Conservation (phyloP, 2,329 filamentous ascomycete genomes). For the Elsinoe necatrix region DNA sequence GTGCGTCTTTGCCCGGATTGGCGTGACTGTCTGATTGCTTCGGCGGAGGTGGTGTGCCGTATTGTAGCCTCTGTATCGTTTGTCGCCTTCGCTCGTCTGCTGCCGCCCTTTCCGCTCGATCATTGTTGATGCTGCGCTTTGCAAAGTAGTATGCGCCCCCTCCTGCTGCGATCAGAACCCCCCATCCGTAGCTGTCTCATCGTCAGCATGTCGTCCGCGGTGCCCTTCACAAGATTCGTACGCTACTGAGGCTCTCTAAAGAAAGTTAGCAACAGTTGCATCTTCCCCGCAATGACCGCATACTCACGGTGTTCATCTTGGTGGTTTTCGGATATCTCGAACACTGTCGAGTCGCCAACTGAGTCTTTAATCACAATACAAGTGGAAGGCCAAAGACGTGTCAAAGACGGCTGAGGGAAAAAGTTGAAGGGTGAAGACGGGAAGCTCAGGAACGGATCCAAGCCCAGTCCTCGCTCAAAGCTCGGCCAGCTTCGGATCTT, state of each 20-base stretch:
- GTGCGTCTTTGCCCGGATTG: conserved; percentile 63
- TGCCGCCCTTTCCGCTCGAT: conserved; percentile 64
- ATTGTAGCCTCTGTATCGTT: conserved; percentile 16
- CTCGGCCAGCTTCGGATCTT: conserved; percentile 7
- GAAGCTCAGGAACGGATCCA: conserved; percentile 8
- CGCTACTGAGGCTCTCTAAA: conserved; percentile 18
- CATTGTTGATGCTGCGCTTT: conserved; percentile 87
- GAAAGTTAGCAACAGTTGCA: not conserved
- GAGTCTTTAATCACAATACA: no score
- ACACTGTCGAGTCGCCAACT: no score
- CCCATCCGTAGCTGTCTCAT: conserved; percentile 72
- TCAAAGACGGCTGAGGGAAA: not conserved
- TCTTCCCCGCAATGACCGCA: not conserved
- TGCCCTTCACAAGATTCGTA: not conserved
- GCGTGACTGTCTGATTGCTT: conserved; percentile 27
- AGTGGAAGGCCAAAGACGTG: no score
- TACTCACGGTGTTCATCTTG: conserved; percentile 25
- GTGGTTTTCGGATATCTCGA: not conserved
- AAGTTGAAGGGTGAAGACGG: conserved; percentile 3
- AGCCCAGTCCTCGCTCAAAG: conserved; percentile 10
- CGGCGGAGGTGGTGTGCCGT: conserved; percentile 9
- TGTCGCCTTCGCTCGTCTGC: conserved; percentile 54
- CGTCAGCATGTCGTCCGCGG: not conserved
- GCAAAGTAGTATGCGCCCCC: conserved; percentile 92
- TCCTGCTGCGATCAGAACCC: conserved; percentile 76